Conservation (phyloP, 176 grass and related monocot genomes). For the sorghum (Sorghum bicolor) region Sorghum_bicolor_NCBIv3 NC_012871.2:4740501-4741000, state of each 20-base stretch:
- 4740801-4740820: background rate
- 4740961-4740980: background rate
- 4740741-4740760: background rate
- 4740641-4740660: background rate
- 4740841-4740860: background rate
- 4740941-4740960: background rate
- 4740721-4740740: slow-evolving; percentile 17
- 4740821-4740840: background rate
- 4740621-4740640: slow-evolving; percentile 8
- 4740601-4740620: slow-evolving; percentile 26
- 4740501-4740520: background rate
- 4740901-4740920: background rate
- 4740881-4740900: background rate
- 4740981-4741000: background rate
- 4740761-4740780: background rate
- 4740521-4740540: background rate
- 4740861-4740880: background rate
- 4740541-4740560: background rate
- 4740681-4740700: slow-evolving; percentile 43
- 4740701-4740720: slow-evolving; percentile 45
- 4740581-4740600: background rate
- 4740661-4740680: slow-evolving; percentile 21
- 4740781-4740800: slow-evolving; percentile 2
- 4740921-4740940: background rate
- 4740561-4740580: background rate